Evolutionary conservation across 169 alveolate species (phyloP), one percentile per base, ranked within the genome.

Genomic region (Eimeria falciformis): DNA sequence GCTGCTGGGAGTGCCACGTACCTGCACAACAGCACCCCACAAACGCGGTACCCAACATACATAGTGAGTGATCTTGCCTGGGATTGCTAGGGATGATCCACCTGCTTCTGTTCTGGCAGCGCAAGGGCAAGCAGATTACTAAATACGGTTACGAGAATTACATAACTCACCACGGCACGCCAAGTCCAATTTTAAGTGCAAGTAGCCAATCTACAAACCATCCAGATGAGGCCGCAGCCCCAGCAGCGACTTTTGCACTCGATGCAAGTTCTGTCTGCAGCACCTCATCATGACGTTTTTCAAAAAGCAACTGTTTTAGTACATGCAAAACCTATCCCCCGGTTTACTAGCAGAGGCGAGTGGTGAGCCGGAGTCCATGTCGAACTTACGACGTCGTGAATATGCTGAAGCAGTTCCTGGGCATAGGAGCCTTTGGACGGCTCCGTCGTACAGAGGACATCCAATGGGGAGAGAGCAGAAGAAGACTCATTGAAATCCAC

Each of bases 151-250:
- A 33, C 40, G 40, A 33, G 0, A 33, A 33, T 2, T 33, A 0
- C 40, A 45, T 23, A 23, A 45, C 71, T 27, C 47, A 77, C 87
- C 87, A 77, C n/a, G 68, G 87, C 21, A 77, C 29, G 0, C 69
- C 87, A 12, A 77, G 69, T 0, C 71, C 25, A 3, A 77, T 5
- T 27, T 77, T 77, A 4, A 77, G 23, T 0, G 87, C 69, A 25
- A 77, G 21, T 3, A 77, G 45, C 87, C 87, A 77, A 47, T 77
- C 87, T 33, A 77, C 43, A 27, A 77, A 50, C 87, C 87, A 77
- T 12, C 45, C 68, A 47, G 71, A 46, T 7, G 33, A 25, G 1
- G 87, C 27, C 29, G 29, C 40, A 46, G 46, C 69, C 53, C 46
- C 69, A 3, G 37, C 65, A 21, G 43, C 66, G 66, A 27, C 83